Conservation (phyloP, 441 rosid species). For the Lagerstroemia fauriei region DNA sequence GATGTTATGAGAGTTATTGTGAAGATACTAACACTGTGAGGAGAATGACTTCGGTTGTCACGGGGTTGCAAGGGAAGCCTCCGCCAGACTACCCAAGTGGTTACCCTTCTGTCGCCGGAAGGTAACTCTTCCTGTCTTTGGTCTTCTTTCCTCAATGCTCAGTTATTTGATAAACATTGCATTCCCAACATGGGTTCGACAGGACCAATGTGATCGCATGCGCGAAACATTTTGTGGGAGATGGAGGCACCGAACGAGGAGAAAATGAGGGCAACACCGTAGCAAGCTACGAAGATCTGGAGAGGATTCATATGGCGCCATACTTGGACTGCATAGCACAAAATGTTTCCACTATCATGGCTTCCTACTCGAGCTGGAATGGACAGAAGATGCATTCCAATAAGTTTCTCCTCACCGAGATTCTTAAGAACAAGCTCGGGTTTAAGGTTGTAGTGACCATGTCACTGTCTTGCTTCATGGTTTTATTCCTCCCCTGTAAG, state of each 20-base stretch:
- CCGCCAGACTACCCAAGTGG: constrained; percentile 61
- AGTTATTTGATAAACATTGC: no score
- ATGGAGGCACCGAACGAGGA: constrained; percentile 78
- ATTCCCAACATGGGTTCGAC: no score
- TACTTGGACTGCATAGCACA: constrained; percentile 68
- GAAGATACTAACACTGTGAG: constrained; percentile 65
- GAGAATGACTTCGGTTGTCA: constrained; percentile 56
- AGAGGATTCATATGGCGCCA: constrained; percentile 67
- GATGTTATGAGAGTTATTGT: constrained; percentile 75
- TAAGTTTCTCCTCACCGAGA: constrained; percentile 53
- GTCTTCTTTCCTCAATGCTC: no score
- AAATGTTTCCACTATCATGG: constrained; percentile 84
- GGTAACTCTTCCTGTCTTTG: constrained; percentile 35
- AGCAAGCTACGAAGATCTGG: constrained; percentile 59
- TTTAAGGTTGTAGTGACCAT: constrained; percentile 62
- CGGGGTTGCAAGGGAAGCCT: constrained; percentile 79
- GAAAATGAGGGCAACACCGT: constrained; percentile 70
- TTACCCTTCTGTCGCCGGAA: constrained; percentile 76
- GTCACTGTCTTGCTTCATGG: no score
- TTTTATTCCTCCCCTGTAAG: no score
- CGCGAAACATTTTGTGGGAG: constrained; percentile 92
- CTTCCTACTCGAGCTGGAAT: constrained; percentile 82
- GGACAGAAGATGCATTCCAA: constrained; percentile 58
- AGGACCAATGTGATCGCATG: constrained; percentile 78
- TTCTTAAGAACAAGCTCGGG: constrained; percentile 43